A percentile compares a stretch with the other conserved stretches of the same genome.
Conservation (phyloP, 805 yeast genomes). For the Hanseniaspora clermontiae region DNA sequence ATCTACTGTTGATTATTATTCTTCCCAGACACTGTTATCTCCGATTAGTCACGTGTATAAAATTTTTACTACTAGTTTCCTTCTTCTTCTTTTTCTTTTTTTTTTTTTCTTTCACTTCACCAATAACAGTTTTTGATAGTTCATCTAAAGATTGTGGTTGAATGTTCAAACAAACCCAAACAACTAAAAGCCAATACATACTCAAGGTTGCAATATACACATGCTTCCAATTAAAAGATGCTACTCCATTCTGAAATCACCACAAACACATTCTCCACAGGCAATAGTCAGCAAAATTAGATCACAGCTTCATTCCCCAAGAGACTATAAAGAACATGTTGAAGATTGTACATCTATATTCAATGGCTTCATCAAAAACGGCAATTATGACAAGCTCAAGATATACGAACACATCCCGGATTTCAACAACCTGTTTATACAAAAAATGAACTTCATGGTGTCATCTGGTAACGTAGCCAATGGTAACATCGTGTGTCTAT, state of each 20-base stretch:
- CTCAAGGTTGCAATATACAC: background rate
- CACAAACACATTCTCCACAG: background rate
- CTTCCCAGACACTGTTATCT: too few species aligned
- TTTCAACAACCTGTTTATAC: conserved; percentile 1
- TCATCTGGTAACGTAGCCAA: background rate
- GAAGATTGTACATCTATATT: background rate
- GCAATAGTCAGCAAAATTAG: background rate
- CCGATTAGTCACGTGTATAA: too few species aligned
- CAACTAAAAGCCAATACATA: too few species aligned
- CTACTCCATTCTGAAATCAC: background rate
- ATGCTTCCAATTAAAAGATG: background rate
- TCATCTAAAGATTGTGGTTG: too few species aligned
- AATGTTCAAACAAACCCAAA: conserved; percentile 23
- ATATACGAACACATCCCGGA: background rate
- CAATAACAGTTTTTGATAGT: too few species aligned
- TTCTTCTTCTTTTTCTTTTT: too few species aligned
- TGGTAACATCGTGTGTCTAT: background rate
- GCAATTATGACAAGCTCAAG: background rate
- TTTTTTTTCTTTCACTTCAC: too few species aligned
- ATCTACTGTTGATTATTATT: too few species aligned
- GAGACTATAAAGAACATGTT: background rate
- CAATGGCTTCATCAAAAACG: background rate
- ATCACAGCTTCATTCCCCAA: background rate
- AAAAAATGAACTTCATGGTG: background rate
- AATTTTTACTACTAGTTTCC: too few species aligned